Base-by-base conservation (phyloP, 164 flowering plant genomes). In the Aristolochia californica region DNA sequence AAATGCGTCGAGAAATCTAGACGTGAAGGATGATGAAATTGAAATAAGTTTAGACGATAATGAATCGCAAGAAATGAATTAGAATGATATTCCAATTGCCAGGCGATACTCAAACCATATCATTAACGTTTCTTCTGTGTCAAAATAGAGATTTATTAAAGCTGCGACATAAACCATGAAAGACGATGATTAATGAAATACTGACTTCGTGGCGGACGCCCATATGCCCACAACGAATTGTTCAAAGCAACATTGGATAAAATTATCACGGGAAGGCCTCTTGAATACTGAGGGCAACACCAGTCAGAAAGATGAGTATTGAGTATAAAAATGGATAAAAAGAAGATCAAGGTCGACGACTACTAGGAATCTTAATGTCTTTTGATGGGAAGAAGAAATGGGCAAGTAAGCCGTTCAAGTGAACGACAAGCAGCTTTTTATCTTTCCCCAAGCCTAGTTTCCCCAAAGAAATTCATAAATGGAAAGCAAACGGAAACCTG, bases 161-260 rank as follows among this genome's bases (percentile, higher is more conserved):
- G n/a, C n/a, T n/a, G n/a, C n/a, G n/a, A n/a, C n/a, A n/a, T n/a
- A n/a, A n/a, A n/a, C n/a, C n/a, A n/a, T n/a, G n/a, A n/a, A n/a
- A n/a, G n/a, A n/a, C n/a, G n/a, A n/a, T n/a, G n/a, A n/a, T n/a
- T n/a, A n/a, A n/a, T 13, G 21, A 48, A 53, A 49, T 13, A 56
- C 56, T 22, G 80, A 88, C 96, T 63, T 76, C 24, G 61, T 65
- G 73, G 90, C 83, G 48, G 96, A 83, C 11, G 97, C 83, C 95
- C 95, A 89, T 20, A 89, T 68, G 22, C 78, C 97, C 47, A 90
- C 87, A 63, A 87, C 81, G 68, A 90, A 90, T 58, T 72, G 77
- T 69, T 82, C 81, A 64, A 84, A 80, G 69, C 97, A 90, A 71
- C 84, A 90, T 60, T 62, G 68, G 58, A 90, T 62, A 58, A 89